phyloP scores from a whole-genome alignment of 257 asterid genomes.

The Penstemon davidsonii region DNA sequence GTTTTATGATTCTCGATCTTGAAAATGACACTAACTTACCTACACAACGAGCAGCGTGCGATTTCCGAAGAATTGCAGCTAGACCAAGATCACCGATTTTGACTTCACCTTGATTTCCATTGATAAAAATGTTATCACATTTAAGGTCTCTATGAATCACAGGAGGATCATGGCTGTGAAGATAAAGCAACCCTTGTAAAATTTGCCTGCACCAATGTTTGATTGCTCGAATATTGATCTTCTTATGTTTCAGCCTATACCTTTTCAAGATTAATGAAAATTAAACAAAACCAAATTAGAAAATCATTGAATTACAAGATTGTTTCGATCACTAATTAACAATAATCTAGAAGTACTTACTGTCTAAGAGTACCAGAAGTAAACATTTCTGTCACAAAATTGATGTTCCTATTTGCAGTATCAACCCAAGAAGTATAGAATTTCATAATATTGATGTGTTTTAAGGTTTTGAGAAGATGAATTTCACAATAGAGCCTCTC shows the following conservation, averaged over 20 bases:
- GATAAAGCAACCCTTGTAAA: conserved; percentile 73
- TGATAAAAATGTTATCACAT: conserved; percentile 83
- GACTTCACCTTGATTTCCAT: conserved; percentile 90
- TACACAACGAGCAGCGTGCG: conserved; percentile 81
- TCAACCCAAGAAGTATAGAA: conserved; percentile 95
- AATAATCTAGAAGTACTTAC: conserved; percentile 49
- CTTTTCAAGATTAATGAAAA: conserved; percentile 32
- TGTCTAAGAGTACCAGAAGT: conserved; percentile 97
- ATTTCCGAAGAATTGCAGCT: conserved; percentile 76
- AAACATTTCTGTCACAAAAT: conserved; percentile 96
- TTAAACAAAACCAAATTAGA: background rate
- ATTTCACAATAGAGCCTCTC: conserved; percentile 91
- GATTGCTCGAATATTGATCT: conserved; percentile 75
- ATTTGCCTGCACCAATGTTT: conserved; percentile 93
- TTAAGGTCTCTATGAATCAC: conserved; percentile 91
- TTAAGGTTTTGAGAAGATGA: conserved; percentile 81
- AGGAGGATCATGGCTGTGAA: conserved; percentile 84
- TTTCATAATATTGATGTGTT: conserved; percentile 85
- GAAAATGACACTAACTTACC: conserved; percentile 40
- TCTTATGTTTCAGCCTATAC: conserved; percentile 78
- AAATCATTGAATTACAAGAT: background rate
- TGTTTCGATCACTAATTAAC: background rate
- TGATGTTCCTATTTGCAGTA: conserved; percentile 80
- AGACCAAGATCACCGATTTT: conserved; percentile 93
- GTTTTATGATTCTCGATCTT: background rate